phyloP scores from a whole-genome alignment of 768 basidiomycete species.

The Kwoniella mangroviensis region DNA sequence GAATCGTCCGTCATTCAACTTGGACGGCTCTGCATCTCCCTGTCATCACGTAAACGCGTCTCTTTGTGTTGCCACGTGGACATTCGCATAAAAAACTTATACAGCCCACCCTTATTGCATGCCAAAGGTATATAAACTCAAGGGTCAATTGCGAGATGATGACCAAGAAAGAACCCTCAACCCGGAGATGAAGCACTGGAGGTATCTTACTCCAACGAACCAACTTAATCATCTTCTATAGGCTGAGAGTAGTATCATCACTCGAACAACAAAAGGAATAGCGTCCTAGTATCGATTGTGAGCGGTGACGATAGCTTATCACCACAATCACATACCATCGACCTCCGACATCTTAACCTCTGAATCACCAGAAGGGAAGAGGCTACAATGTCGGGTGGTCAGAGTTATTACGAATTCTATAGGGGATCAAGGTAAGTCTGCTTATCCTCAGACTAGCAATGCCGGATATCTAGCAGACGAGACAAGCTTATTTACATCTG shows the following conservation, averaged over 20 bases:
- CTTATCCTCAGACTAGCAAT: neutral
- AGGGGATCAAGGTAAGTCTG: conserved; percentile 49
- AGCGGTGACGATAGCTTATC: no score
- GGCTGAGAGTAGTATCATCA: neutral
- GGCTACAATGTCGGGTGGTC: conserved; percentile 29
- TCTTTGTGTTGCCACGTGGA: neutral
- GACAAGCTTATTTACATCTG: neutral
- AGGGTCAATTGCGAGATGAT: neutral
- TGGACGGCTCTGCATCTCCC: neutral
- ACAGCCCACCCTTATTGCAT: neutral
- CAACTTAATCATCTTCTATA: neutral
- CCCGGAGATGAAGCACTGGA: neutral
- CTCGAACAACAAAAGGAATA: neutral
- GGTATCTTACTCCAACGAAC: neutral
- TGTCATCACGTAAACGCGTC: conserved; percentile 4
- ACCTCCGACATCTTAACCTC: neutral
- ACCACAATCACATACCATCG: neutral
- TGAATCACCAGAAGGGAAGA: neutral
- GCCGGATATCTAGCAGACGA: neutral
- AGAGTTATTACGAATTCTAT: conserved; percentile 55
- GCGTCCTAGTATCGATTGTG: no score
- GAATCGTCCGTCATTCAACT: neutral
- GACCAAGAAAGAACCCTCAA: neutral
- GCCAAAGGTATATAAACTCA: neutral
- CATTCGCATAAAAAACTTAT: neutral